Conservation (phyloP, 2,329 filamentous ascomycete genomes). For the Rhytidhysteron rufulum region DNA sequence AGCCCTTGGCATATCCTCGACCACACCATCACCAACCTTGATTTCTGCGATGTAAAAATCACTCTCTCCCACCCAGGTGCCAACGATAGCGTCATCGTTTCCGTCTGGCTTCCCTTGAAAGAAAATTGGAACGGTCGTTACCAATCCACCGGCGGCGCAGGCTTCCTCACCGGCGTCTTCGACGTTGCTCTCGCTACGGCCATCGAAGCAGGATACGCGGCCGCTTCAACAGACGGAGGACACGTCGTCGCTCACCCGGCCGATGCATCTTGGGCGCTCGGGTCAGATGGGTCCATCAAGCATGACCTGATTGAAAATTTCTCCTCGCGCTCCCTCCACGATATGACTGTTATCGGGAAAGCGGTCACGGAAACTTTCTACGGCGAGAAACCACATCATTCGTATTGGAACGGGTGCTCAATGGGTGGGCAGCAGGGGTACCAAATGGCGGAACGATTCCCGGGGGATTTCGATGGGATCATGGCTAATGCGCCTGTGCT, state of each 20-base stretch:
- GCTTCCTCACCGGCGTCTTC: conserved; percentile 24
- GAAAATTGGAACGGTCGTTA: conserved; percentile 31
- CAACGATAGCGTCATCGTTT: conserved; percentile 22
- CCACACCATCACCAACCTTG: conserved; percentile 5
- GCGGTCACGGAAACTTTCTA: conserved; percentile 30
- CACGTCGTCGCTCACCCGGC: conserved; percentile 5
- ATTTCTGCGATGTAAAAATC: conserved; percentile 22
- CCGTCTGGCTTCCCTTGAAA: conserved; percentile 11
- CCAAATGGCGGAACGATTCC: conserved; percentile 27
- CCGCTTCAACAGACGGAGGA: conserved; percentile 31
- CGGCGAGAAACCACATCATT: conserved; percentile 24
- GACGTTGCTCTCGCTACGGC: conserved; percentile 19
- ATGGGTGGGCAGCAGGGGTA: conserved; percentile 29
- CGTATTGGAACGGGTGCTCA: conserved; percentile 35
- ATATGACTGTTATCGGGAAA: conserved; percentile 34
- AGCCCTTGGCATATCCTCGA: not conserved
- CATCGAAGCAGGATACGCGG: conserved; percentile 26
- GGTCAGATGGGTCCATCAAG: conserved; percentile 16
- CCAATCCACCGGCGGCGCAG: conserved; percentile 28
- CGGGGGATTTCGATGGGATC: conserved; percentile 25
- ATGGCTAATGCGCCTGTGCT: conserved; percentile 25
- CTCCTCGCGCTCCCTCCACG: conserved; percentile 34
- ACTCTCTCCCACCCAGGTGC: conserved; percentile 15
- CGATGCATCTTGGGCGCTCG: not conserved
- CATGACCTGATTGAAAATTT: conserved; percentile 35